Evolutionary conservation across 2,329 filamentous ascomycete species (phyloP), one percentile per base, ranked within the genome.

Genomic region (Aureobasidium melanogenum): DNA sequence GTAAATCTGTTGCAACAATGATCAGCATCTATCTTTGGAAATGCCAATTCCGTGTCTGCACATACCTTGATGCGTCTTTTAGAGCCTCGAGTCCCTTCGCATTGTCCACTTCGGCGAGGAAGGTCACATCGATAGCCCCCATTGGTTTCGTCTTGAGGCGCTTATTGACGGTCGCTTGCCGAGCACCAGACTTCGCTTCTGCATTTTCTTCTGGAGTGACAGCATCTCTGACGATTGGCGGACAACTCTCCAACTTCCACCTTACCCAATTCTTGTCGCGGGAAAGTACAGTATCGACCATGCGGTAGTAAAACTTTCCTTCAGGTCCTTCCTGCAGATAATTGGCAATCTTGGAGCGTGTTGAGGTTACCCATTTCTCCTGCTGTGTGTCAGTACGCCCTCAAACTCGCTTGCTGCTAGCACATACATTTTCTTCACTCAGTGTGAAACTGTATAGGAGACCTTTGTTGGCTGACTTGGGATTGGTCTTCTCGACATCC

Each of bases 241-340:
- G 90, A 72, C 94, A 99, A 66, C 87, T 90, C 72, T 97, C 91
- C 63, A 93, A 87, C 76, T 99, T 99, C 94, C 94, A 99, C 64
- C 91, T 88, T 47, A 95, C 91, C 95, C 95, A 99, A 71, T 97
- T 97, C 78, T 97, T 97, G 74, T 99, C 94, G 65, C 94, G 84
- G 26, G 91, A 90, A 32, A 99, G 83, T 34, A 99, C 93, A 14
- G 92, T 97, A 72, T 97, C 93, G 34, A 99, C 91, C 84, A 97
- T 96, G 41, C 94, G 88, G 75, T 91, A 88, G 74, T 97, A 99
- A 74, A 96, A 96, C 65, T 90, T 89, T 32, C 94, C 94, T 69
- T 96, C 92, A 44, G 81, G 77, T 22, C 89, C 89, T 67, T 87
- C 82, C 70, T 88, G 88, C 61, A 99, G 82, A 73, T 97, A 96